Percentiles rank a stretch among this genome's conserved stretches.
These are phyloP conservation scores for Urostyla sp. DNA, from an alignment of 73 alveolate species.

Conservation along the genomic window DNA sequence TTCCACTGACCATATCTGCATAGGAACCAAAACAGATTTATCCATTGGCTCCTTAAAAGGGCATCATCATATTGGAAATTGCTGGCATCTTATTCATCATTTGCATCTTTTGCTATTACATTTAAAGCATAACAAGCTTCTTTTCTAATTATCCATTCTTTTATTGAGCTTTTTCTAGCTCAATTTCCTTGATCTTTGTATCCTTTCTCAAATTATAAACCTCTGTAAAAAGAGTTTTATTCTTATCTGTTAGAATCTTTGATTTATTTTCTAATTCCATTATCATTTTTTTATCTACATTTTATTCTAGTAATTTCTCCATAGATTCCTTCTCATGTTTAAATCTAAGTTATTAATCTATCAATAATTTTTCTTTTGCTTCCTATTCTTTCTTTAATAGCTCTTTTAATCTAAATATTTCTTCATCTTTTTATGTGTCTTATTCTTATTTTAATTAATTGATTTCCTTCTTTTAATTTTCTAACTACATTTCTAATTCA, in stretches of 20 bases:
- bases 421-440: background rate
- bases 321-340: constrained; percentile 5
- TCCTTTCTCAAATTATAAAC: constrained; percentile 34
- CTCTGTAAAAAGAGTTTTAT: constrained; percentile 34
- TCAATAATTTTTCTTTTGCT: constrained; percentile 7
- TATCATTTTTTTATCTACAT: constrained; percentile 22
- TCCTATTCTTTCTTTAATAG: constrained; percentile 19
- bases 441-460: background rate
- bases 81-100: background rate
- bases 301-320: constrained; percentile 13
- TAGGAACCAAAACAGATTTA: constrained; percentile 21
- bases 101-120: background rate
- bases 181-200: constrained; percentile 24
- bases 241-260: constrained; percentile 25
- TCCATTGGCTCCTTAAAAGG: constrained; percentile 38
- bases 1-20: constrained; percentile 25
- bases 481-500: constrained; percentile 21
- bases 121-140: background rate
- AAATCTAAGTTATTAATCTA: too few relatives aligned
- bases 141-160: constrained; percentile 27
- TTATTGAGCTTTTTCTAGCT: constrained; percentile 32
- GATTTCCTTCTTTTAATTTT: constrained; percentile 15
- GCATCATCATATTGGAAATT: constrained; percentile 27
- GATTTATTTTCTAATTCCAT: constrained; percentile 46
- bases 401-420: background rate